These are phyloP conservation scores for Rutstroemia sp. DNA, from an alignment of 2,329 filamentous ascomycete genomes.

Conservation along the genomic window DNA sequence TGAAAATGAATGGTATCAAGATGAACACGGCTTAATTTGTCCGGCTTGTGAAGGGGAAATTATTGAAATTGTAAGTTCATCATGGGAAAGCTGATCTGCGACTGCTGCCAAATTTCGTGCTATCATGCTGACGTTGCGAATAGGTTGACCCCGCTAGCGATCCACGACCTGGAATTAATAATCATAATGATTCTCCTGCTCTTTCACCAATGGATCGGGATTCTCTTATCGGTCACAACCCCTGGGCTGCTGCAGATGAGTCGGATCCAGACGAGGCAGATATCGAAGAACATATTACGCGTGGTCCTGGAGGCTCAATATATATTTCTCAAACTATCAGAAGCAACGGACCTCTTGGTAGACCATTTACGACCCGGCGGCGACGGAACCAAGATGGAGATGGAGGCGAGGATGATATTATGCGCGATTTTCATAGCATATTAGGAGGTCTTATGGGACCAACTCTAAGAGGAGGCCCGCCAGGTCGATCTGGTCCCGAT, in stretches of 20 bases:
- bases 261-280: slow-evolving; percentile 54
- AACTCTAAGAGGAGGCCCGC: slow-evolving; percentile 18
- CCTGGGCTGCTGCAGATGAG: slow-evolving; percentile 29
- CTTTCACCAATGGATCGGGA: slow-evolving; percentile 11
- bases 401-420: slow-evolving; percentile 19
- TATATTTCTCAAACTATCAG: slow-evolving; percentile 24
- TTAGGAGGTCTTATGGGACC: slow-evolving; percentile 37
- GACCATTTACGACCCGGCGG: background rate
- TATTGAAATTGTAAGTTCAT: slow-evolving; percentile 70
- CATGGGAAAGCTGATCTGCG: background rate
- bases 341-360: slow-evolving; percentile 6
- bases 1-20: slow-evolving; percentile 70
- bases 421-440: slow-evolving; percentile 36
- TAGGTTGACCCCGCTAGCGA: slow-evolving; percentile 53
- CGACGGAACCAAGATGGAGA: slow-evolving; percentile 2
- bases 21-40: slow-evolving; percentile 63
- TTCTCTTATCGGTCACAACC: slow-evolving; percentile 20
- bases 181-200: slow-evolving; percentile 10
- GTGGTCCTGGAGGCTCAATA: slow-evolving; percentile 24
- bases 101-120: background rate
- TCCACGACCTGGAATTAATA: slow-evolving; percentile 41
- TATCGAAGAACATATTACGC: slow-evolving; percentile 41
- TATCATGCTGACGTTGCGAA: slow-evolving; percentile 19
- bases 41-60: slow-evolving; percentile 72
- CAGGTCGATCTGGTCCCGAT: slow-evolving; percentile 27